Evolutionary conservation across 306 rosid species (phyloP), one percentile per base, ranked within the genome.

Genomic region (Datisca glomerata): DNA sequence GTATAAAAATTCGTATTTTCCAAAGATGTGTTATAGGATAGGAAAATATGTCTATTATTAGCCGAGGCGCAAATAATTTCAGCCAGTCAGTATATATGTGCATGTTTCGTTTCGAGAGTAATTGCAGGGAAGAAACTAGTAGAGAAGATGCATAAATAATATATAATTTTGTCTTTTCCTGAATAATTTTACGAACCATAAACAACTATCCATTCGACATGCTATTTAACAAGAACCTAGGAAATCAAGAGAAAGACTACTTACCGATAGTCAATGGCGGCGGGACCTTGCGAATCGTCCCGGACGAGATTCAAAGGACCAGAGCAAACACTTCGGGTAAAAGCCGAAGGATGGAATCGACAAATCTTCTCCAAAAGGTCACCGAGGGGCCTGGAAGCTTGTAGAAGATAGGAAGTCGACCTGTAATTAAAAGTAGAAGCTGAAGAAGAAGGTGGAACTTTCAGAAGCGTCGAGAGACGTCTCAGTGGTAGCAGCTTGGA

Each of bases 211-310:
- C 12, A 6, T 20, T 7, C 10, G 2, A 8, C 3, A 11, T 14
- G 5, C 25, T 18, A 20, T 15, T 0, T 4, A 37, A 24, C 1
- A 18, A 6, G 5, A 4, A 0, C n/a, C n/a, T n/a, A n/a, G n/a
- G 3, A 24, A 36, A 2, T 47, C 8, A 17, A 47, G 37, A n/a
- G 0, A 32, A 37, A 28, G 13, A 20, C 0, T 7, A 14, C 36
- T 35, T 51, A 89, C 98, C 74, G 10, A 49, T 89, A 89, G 76
- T 89, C 84, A 9, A 80, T 68, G 40, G 91, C 21, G 35, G 76
- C 22, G 17, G 98, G 98, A 36, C 43, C 86, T 51, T 65, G 65
- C 63, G 66, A 43, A 47, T 63, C 62, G 15, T 50, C 71, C 8
- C 45, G 61, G 56, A 64, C 53, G 55, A 69, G 61, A 55, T 61